These are phyloP conservation scores for Exophiala phaeomuriformis DNA, from an alignment of 2,329 filamentous ascomycete genomes.

Conservation along the genomic window DNA sequence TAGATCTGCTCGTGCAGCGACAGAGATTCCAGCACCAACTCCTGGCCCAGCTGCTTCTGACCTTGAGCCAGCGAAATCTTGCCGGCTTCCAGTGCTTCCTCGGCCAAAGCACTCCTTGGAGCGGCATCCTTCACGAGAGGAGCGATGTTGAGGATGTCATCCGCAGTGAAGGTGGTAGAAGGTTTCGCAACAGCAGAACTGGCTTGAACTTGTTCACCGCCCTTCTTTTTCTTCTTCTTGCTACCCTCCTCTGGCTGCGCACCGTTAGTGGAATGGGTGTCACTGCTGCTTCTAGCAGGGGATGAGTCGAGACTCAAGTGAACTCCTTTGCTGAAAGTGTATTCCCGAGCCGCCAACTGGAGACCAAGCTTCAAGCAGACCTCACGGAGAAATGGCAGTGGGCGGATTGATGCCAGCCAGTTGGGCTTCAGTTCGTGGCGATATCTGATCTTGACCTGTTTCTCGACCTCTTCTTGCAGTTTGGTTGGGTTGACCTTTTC, in stretches of 20 bases:
- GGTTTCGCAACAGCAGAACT: slow-evolving; percentile 40
- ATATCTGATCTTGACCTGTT: slow-evolving; percentile 67
- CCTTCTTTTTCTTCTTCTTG: slow-evolving; percentile 53
- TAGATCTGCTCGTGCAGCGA: slow-evolving; percentile 98
- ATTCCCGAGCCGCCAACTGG: slow-evolving; percentile 74
- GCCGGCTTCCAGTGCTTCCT: slow-evolving; percentile 92
- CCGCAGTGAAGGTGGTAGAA: slow-evolving; percentile 62
- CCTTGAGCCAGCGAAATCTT: slow-evolving; percentile 93
- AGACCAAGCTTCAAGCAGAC: slow-evolving; percentile 81
- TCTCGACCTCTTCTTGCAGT: slow-evolving; percentile 61
- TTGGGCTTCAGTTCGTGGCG: slow-evolving; percentile 62
- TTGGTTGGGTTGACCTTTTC: slow-evolving; percentile 67
- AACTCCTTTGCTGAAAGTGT: slow-evolving; percentile 54
- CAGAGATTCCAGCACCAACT: slow-evolving; percentile 88
- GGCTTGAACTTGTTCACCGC: slow-evolving; percentile 23
- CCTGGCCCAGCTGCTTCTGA: slow-evolving; percentile 92
- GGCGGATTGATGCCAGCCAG: slow-evolving; percentile 62
- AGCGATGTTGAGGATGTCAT: slow-evolving; percentile 88
- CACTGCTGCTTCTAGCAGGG: slow-evolving; percentile 34
- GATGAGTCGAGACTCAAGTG: slow-evolving; percentile 28
- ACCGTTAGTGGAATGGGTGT: slow-evolving; percentile 25
- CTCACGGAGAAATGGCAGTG: slow-evolving; percentile 81
- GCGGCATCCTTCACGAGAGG: slow-evolving; percentile 91
- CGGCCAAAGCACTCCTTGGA: slow-evolving; percentile 80
- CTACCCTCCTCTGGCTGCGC: slow-evolving; percentile 35